A percentile compares a stretch with the other conserved stretches of the same genome.
Conservation (phyloP, 1,284 basidiomycete genomes). For the Mycosarcoma mackinlayi region DNA sequence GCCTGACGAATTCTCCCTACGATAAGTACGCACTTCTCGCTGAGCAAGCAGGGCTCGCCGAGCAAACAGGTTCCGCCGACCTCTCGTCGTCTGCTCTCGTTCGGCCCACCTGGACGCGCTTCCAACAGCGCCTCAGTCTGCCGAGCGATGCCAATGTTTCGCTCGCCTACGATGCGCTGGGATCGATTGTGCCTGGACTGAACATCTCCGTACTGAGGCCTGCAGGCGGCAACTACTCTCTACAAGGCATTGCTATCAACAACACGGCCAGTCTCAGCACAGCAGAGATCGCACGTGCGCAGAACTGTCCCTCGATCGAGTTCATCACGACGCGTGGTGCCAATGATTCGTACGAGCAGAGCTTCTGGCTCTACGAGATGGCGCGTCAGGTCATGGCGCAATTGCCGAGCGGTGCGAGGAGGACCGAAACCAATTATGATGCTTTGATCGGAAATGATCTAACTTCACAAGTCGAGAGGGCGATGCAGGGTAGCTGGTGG, state of each 20-base stretch:
- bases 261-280: constrained; percentile 35
- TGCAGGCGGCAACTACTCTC: constrained; percentile 18
- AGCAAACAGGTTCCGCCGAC: constrained; percentile 8
- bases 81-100: constrained; percentile 18
- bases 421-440: constrained; percentile 30
- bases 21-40: constrained; percentile 16
- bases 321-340: constrained; percentile 36
- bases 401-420: constrained; percentile 17
- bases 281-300: constrained; percentile 22
- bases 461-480: constrained; percentile 19
- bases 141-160: constrained; percentile 12
- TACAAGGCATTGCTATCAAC: constrained; percentile 21
- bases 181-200: constrained; percentile 30
- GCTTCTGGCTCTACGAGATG: constrained; percentile 35
- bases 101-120: constrained; percentile 22
- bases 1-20: constrained; percentile 6
- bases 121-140: constrained; percentile 12
- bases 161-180: constrained; percentile 1
- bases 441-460: constrained; percentile 27
- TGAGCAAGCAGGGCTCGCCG: constrained; percentile 7
- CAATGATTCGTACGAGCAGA: constrained; percentile 25
- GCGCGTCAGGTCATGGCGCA: constrained; percentile 29
- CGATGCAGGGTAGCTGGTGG: constrained; percentile 23
- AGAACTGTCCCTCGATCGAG: constrained; percentile 23
- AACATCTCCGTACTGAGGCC: constrained; percentile 12